Base-by-base conservation (phyloP, 768 basidiomycete genomes). In the Podaxis mareebaensis region DNA sequence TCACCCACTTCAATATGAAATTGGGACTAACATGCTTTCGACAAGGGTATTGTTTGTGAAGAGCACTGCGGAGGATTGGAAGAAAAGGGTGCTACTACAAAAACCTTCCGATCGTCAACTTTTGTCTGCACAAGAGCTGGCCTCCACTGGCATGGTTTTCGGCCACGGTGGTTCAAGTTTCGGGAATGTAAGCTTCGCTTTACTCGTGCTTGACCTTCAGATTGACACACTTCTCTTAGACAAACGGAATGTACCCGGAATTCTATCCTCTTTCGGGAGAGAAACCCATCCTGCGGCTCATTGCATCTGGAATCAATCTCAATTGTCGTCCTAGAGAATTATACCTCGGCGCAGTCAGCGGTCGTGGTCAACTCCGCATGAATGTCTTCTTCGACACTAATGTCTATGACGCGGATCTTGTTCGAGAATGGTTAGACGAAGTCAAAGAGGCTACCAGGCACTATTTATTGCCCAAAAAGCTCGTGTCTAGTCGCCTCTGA, bases 361-460 rank as follows among this genome's bases (percentile, higher is more conserved):
- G 67, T 3, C 67, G 65, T 2, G 69, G 76, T 36, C 69, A 72
- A 39, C 61, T 87, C 40, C 61, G 61, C 1, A 52, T 85, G 26
- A 60, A 67, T 75, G 3, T 77, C 59, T 65, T 81, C 68, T 76
- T 74, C 66, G 85, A 87, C 53, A 71, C 68, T 5, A 83, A 85
- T 65, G 80, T 81, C 3, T 85, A 77, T 52, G 75, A 80, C 2
- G 72, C 75, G 4, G 72, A 60, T 1, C 64, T 79, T 8, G 75
- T 83, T 5, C 67, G 59, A 7, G 84, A 84, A 69, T 85, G 83
- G 81, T 61, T 86, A 55, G 68, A 72, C 8, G 84, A 86, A 64
- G 74, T 83, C 3, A 73, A 65, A 52, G 63, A 68, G 4, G 74
- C 74, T 12, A 69, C 71, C n/a, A 61, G 68, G 8, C 72, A 72